These are phyloP conservation scores for Candida lessepsii DNA, from an alignment of 805 yeast genomes.

Conservation along the genomic window DNA sequence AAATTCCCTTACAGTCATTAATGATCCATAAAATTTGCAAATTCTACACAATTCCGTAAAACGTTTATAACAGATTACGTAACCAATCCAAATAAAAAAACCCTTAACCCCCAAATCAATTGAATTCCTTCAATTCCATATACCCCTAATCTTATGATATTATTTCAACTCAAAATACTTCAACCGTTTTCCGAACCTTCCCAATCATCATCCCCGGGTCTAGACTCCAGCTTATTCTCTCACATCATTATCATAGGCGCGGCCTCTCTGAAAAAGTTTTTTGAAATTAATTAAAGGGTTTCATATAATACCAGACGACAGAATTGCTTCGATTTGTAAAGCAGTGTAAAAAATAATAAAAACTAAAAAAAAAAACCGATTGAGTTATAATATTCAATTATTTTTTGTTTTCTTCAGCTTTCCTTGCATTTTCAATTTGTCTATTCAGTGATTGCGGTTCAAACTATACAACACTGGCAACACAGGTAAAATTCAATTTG, in stretches of 20 bases:
- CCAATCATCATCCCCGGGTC: neutral
- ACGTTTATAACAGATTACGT: neutral
- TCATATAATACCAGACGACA: neutral
- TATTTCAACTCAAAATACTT: no score
- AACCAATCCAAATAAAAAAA: no score
- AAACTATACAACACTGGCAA: no score
- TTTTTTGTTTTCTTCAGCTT: neutral
- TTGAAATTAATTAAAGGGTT: conserved; percentile 3
- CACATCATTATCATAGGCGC: conserved; percentile 1
- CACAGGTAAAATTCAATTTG: neutral
- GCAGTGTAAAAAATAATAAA: neutral
- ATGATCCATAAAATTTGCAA: neutral
- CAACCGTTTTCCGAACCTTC: no score
- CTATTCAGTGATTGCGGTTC: neutral
- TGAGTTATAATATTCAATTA: neutral
- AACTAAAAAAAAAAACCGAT: conserved; percentile 1
- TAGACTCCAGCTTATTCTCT: neutral
- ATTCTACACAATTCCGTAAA: neutral
- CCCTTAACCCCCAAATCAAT: no score
- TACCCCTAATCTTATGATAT: no score
- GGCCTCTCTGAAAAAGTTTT: neutral
- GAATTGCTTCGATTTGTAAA: neutral
- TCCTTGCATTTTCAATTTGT: neutral
- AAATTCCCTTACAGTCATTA: neutral
- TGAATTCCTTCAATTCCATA: no score